These are phyloP conservation scores for Floccularia luteovirens DNA, from an alignment of 768 basidiomycete species.

Conservation along the genomic window DNA sequence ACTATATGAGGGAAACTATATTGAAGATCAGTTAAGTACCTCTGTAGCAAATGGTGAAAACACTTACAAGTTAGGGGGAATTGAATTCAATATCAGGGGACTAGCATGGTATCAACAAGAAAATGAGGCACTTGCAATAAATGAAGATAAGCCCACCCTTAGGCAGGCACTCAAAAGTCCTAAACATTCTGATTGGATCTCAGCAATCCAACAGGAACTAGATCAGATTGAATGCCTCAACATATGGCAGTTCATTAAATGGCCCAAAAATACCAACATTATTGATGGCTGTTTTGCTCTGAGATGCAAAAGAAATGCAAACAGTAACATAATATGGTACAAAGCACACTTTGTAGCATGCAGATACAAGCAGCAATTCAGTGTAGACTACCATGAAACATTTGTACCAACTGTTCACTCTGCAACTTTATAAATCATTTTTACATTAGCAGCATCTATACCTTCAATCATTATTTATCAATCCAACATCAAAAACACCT, in stretches of 20 bases:
- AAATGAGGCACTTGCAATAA: too few relatives aligned
- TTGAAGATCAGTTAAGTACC: too few relatives aligned
- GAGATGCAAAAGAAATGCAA: slow-evolving; percentile 10
- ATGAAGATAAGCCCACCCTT: slow-evolving; percentile 7
- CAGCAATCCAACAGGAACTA: slow-evolving; percentile 11
- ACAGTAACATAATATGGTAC: slow-evolving; percentile 15
- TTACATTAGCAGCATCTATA: slow-evolving; percentile 14
- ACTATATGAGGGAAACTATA: too few relatives aligned
- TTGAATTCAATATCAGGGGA: too few relatives aligned
- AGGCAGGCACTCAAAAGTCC: slow-evolving; percentile 9
- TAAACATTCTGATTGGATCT: slow-evolving; percentile 9
- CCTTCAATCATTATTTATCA: slow-evolving; percentile 10
- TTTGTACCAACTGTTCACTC: slow-evolving; percentile 12
- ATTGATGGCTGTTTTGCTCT: slow-evolving; percentile 11
- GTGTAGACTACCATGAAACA: slow-evolving; percentile 21
- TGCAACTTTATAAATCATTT: slow-evolving; percentile 10
- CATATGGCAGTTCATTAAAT: slow-evolving; percentile 9
- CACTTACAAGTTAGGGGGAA: too few relatives aligned
- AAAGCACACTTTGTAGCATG: slow-evolving; percentile 22
- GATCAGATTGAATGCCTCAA: slow-evolving; percentile 10
- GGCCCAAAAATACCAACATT: slow-evolving; percentile 9
- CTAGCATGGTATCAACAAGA: too few relatives aligned
- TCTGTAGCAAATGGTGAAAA: too few relatives aligned
- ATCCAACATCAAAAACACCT: slow-evolving; percentile 14
- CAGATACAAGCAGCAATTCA: slow-evolving; percentile 24